Base-by-base conservation (phyloP, 164 flowering plant species). In the Tetracentron sinense region DNA sequence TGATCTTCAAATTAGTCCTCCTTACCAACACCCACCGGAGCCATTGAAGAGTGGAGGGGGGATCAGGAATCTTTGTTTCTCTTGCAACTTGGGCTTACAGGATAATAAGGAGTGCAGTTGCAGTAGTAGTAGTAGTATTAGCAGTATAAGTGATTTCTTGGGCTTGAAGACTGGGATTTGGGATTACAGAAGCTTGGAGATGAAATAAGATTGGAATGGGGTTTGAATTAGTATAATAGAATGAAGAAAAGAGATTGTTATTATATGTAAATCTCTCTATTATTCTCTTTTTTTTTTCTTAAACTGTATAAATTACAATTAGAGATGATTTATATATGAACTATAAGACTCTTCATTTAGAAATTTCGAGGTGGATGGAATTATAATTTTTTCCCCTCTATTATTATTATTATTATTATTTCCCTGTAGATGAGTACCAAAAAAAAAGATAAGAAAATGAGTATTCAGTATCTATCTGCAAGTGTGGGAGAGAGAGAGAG, bases 1-100 rank as follows among this genome's bases (percentile, higher is more conserved):
- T 19, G 97, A 90, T 60, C 84, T 93, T 7, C 82, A 80, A 72
- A 92, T 92, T 26, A 86, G 96, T 73, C 98, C 88, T 17, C 96
- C 90, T 1, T 64, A 56, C 54, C 81, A 73, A 17, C 62, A 54
- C 54, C 54, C n/a, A 21, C n/a, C 62, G 22, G 65, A 70, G 70
- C 51, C 64, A 56, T 51, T 75, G 68, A 80, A 65, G 69, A 76
- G 55, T n/a, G n/a, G n/a, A 1, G 82, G 66, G 17, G 78, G 70
- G n/a, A 55, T 48, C 25, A 66, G 67, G 17, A 60, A 64, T 48
- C 70, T 76, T 21, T 91, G 97, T 62, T 83, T 89, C 69, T 69
- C 79, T 30, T 89, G 96, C 75, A 81, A 86, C 42, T 79, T 89
- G 81, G 97, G 96, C 0, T 50, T 87, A 47, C 73, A 73, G 53